A percentile compares a stretch with the other conserved stretches of the same genome.
phyloP scores from a whole-genome alignment of 1,139 yeast species.

The Suhomyces wounanorum region DNA sequence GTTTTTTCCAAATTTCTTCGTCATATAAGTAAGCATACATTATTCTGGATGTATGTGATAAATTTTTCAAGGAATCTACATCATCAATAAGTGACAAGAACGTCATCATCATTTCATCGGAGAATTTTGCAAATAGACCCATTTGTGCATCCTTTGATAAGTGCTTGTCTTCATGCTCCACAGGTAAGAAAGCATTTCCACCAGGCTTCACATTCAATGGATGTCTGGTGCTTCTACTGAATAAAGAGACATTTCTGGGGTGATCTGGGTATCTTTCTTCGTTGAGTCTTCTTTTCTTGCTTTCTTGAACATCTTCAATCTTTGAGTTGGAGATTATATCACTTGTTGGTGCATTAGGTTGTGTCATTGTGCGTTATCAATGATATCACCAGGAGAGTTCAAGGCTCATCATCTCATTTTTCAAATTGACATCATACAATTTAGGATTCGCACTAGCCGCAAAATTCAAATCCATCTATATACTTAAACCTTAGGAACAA shows the following conservation, averaged over 20 bases:
- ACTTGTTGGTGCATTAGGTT: background rate
- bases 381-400: conserved; percentile 4
- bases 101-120: conserved; percentile 60
- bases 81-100: conserved; percentile 48
- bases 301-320: background rate
- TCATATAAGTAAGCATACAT: conserved; percentile 70
- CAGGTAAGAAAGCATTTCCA: conserved; percentile 54
- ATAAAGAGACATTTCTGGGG: conserved; percentile 27
- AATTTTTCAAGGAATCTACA: conserved; percentile 44
- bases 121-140: conserved; percentile 54
- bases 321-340: background rate
- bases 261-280: conserved; percentile 14
- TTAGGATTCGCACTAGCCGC: background rate
- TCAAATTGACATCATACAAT: conserved; percentile 4
- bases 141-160: conserved; percentile 38
- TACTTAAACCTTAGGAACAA: no score
- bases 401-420: conserved; percentile 12
- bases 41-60: conserved; percentile 64
- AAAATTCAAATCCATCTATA: background rate
- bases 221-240: conserved; percentile 44
- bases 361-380: conserved; percentile 1
- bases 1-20: conserved; percentile 77
- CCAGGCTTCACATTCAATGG: conserved; percentile 76
- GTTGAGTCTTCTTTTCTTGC: conserved; percentile 12
- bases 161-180: conserved; percentile 21